A percentile compares a stretch with the other conserved stretches of the same genome.
Evolutionary conservation across 129 eudicot species (phyloP).

Genomic region (Calendula officinalis): DNA sequence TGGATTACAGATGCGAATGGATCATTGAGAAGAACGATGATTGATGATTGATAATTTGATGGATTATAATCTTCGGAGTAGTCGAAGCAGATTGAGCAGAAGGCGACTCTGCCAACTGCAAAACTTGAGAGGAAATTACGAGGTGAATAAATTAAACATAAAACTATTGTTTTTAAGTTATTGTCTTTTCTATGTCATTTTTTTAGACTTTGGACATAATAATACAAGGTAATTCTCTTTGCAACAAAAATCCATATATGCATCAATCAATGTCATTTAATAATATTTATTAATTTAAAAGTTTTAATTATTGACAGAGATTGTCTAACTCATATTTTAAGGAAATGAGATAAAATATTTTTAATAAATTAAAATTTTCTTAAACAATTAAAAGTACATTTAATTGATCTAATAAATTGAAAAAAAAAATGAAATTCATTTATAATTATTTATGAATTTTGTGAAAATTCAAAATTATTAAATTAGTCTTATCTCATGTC

Average conservation of each 20-base stretch:
- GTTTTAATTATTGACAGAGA: background rate
- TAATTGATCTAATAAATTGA: too few relatives aligned
- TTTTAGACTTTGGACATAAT: slow-evolving; percentile 24
- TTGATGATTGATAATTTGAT: background rate
- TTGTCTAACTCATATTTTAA: too few relatives aligned
- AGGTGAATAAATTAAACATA: slow-evolving; percentile 25
- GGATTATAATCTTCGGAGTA: slow-evolving; percentile 33
- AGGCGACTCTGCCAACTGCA: slow-evolving; percentile 37
- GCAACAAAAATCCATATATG: background rate
- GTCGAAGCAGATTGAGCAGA: slow-evolving; percentile 33
- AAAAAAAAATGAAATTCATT: too few relatives aligned
- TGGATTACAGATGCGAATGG: slow-evolving; percentile 13
- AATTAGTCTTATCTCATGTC: too few relatives aligned
- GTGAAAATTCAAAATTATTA: too few relatives aligned
- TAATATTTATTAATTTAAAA: background rate
- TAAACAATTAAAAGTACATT: too few relatives aligned
- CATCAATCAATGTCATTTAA: background rate
- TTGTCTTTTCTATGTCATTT: background rate
- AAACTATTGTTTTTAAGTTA: slow-evolving; percentile 16
- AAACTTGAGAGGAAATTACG: slow-evolving; percentile 29
- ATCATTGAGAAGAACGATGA: slow-evolving; percentile 24
- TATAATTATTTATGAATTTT: too few relatives aligned
- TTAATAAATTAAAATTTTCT: too few relatives aligned
- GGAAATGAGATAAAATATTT: too few relatives aligned
- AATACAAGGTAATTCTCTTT: slow-evolving; percentile 13